phyloP scores from a whole-genome alignment of 2,329 filamentous ascomycete genomes.

The Fusarium palustre region DNA sequence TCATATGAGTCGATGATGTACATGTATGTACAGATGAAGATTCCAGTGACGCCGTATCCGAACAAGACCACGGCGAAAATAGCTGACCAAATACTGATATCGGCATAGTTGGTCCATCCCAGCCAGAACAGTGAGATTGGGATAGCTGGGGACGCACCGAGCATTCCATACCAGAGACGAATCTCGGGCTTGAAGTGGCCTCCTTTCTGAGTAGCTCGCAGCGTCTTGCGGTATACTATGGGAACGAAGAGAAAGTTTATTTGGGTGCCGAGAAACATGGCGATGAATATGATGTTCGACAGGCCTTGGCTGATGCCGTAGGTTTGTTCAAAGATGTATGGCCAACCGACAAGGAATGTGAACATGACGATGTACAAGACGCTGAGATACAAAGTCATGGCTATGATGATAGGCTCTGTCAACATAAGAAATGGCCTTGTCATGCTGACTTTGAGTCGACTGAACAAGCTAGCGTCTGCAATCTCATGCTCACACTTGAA shows the following conservation, averaged over 20 bases:
- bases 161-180: constrained; percentile 57
- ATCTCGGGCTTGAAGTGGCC: constrained; percentile 52
- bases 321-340: constrained; percentile 59
- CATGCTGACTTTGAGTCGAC: constrained; percentile 61
- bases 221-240: constrained; percentile 50
- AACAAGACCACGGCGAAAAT: constrained; percentile 58
- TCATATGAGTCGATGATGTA: constrained; percentile 54
- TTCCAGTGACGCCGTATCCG: constrained; percentile 55
- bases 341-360: constrained; percentile 64
- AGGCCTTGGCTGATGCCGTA: constrained; percentile 58
- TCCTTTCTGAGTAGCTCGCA: constrained; percentile 40
- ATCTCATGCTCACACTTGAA: constrained; percentile 74
- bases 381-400: constrained; percentile 63
- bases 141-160: constrained; percentile 56
- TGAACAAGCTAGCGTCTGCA: constrained; percentile 62
- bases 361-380: constrained; percentile 66
- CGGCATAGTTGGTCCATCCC: constrained; percentile 59
- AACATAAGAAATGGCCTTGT: constrained; percentile 56
- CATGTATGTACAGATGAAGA: constrained; percentile 51
- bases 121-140: constrained; percentile 64
- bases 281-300: constrained; percentile 58
- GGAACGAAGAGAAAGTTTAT: constrained; percentile 51
- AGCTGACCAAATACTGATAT: constrained; percentile 59
- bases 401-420: constrained; percentile 54
- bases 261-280: constrained; percentile 57